Evolutionary conservation across 768 basidiomycete species (phyloP), one percentile per base, ranked within the genome.

Genomic region (Termitomyces sp.): DNA sequence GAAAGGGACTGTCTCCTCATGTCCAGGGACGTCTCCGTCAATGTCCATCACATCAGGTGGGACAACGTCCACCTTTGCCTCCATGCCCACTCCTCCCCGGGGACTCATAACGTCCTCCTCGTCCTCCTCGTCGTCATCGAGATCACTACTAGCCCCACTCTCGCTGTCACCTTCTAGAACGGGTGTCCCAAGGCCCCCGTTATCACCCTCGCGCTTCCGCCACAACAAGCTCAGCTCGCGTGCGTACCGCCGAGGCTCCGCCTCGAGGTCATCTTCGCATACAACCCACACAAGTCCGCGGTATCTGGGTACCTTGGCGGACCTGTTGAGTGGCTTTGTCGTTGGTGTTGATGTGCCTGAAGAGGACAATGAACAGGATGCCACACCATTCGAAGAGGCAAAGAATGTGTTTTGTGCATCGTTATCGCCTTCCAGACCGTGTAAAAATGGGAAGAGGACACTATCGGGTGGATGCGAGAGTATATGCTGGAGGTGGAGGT

Each of bases 211-310:
- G 14, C 66, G 65, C 56, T 70, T 71, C 47, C 75, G 66, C 46
- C 69, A 62, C 40, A 76, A 62, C 40, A 77, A 60, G 18, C 66
- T 62, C 6, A 77, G 67, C 5, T 57, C 57, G 22, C 57, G 52
- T 4, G 49, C 54, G 44, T 65, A 67, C 16, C 50, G 46, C 11
- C 48, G 20, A 8, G 57, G 53, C n/a, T 67, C 71, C 24, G 64
- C 62, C 44, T 74, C 71, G 3, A 82, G 63, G 67, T 90, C 88
- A 49, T 89, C 90, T 64, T 90, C 88, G 61, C 82, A 84, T 44
- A 89, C 79, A 64, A 91, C 91, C 85, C 89, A 92, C n/a, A 90
- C 74, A 56, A 93, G 82, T 0, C 91, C 91, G n/a, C 91, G 70
- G 68, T 85, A 86, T 28, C 67, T 60, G 5, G 82, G 81, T 0